Conservation (phyloP, 2,329 filamentous ascomycete genomes). For the Botryosphaeria agaves region DNA sequence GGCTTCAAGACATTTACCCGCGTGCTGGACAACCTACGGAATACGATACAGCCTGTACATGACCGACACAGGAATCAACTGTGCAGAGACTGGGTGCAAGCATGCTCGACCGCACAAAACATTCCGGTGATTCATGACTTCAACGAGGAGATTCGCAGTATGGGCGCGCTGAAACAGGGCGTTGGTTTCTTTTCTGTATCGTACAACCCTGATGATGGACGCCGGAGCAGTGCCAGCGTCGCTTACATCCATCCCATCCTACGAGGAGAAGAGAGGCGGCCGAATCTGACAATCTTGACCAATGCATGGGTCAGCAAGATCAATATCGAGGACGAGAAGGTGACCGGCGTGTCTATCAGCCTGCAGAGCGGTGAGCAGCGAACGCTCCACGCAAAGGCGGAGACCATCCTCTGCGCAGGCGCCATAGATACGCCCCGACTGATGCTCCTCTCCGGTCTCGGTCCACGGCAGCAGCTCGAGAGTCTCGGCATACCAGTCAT, state of each 20-base stretch:
- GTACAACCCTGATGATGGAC: conserved; percentile 79
- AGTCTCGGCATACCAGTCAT: conserved; percentile 34
- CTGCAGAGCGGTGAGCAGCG: conserved; percentile 41
- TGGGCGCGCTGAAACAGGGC: conserved; percentile 53
- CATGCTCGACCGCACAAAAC: conserved; percentile 60
- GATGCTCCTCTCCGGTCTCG: conserved; percentile 34
- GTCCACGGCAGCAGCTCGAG: conserved; percentile 28
- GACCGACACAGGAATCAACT: conserved; percentile 74
- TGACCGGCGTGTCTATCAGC: conserved; percentile 56
- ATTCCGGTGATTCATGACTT: conserved; percentile 76
- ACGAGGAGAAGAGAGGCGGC: conserved; percentile 61
- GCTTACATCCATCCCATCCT: conserved; percentile 89
- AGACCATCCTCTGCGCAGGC: conserved; percentile 67
- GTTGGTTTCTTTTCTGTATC: conserved; percentile 84
- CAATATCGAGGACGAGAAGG: conserved; percentile 49
- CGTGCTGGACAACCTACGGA: conserved; percentile 66
- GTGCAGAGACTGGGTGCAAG: conserved; percentile 75
- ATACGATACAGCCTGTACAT: conserved; percentile 82
- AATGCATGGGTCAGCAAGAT: conserved; percentile 76
- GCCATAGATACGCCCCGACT: conserved; percentile 65
- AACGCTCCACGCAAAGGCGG: conserved; percentile 43
- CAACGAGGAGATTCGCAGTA: conserved; percentile 64
- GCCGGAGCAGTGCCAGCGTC: conserved; percentile 70
- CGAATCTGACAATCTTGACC: conserved; percentile 74
- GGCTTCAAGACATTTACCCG: conserved; percentile 71